phyloP scores from a whole-genome alignment of 2,329 filamentous ascomycete species.

The Coleophoma cylindrospora region DNA sequence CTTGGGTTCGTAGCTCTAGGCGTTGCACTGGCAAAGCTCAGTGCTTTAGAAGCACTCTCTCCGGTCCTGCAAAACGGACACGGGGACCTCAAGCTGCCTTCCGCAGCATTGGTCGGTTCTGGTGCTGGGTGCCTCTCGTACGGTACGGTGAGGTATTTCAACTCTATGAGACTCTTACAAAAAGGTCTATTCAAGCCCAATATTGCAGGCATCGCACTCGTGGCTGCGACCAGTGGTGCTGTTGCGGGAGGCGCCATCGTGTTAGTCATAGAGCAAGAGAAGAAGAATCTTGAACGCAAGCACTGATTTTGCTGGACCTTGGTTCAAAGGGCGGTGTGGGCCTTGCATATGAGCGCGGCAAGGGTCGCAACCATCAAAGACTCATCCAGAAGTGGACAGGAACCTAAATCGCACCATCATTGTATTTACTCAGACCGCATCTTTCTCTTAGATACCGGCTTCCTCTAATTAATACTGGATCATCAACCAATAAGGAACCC shows the following conservation, averaged over 20 bases:
- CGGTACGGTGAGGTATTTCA: slow-evolving; percentile 42
- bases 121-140: slow-evolving; percentile 41
- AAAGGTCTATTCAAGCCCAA: slow-evolving; percentile 49
- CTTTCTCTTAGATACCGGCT: neutral
- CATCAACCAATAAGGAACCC: neutral
- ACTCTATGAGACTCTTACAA: slow-evolving; percentile 34
- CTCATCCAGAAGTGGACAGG: too few relatives aligned
- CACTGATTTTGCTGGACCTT: neutral
- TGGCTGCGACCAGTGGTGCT: slow-evolving; percentile 60
- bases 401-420: neutral
- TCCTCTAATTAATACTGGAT: neutral
- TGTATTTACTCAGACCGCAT: neutral
- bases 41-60: slow-evolving; percentile 34
- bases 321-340: too few relatives aligned
- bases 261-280: slow-evolving; percentile 13
- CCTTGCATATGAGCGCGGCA: too few relatives aligned
- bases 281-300: neutral
- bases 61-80: slow-evolving; percentile 20
- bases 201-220: slow-evolving; percentile 73
- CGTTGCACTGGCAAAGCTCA: slow-evolving; percentile 41
- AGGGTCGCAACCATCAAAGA: too few relatives aligned
- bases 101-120: slow-evolving; percentile 36
- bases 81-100: slow-evolving; percentile 29
- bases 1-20: slow-evolving; percentile 47
- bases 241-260: slow-evolving; percentile 14